Evolutionary conservation across 73 alveolate genomes (phyloP).

Genomic region (Paramecium sonneborni): DNA sequence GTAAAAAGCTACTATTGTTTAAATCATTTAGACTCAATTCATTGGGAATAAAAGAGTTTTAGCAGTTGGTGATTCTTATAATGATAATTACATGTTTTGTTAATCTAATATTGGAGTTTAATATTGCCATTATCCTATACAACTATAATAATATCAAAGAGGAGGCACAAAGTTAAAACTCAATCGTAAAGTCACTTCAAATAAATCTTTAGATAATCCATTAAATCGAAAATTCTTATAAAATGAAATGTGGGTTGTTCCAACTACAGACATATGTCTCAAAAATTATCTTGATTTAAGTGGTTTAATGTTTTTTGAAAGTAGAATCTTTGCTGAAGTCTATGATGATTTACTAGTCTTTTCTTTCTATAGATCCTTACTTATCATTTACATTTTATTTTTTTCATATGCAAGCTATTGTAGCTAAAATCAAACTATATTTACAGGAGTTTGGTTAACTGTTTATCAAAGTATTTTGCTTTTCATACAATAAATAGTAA

Average conservation of each 20-base stretch:
- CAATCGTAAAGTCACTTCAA: not conserved
- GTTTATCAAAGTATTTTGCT: slow-evolving; percentile 28
- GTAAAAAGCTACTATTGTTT: slow-evolving; percentile 37
- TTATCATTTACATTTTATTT: not conserved
- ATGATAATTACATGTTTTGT: slow-evolving; percentile 20
- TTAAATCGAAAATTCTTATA: not conserved
- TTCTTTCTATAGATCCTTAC: slow-evolving; percentile 52
- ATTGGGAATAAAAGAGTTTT: slow-evolving; percentile 36
- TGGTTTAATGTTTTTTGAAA: slow-evolving; percentile 36
- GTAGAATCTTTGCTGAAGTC: slow-evolving; percentile 45
- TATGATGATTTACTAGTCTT: slow-evolving; percentile 49
- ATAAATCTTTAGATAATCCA: slow-evolving; percentile 29
- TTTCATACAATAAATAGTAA: slow-evolving; percentile 20
- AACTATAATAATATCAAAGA: not conserved
- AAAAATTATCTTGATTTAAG: not conserved
- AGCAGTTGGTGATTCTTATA: slow-evolving; percentile 51
- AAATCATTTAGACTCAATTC: slow-evolving; percentile 39
- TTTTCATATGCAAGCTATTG: not conserved
- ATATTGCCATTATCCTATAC: not conserved
- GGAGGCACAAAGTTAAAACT: not conserved
- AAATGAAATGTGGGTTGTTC: slow-evolving; percentile 13
- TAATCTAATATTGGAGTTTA: slow-evolving; percentile 37
- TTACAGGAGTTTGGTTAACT: not conserved
- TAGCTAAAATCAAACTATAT: not conserved
- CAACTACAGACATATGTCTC: slow-evolving; percentile 6